phyloP scores from a whole-genome alignment of 805 yeast species.

The Nakazawaea laoshanensis region DNA sequence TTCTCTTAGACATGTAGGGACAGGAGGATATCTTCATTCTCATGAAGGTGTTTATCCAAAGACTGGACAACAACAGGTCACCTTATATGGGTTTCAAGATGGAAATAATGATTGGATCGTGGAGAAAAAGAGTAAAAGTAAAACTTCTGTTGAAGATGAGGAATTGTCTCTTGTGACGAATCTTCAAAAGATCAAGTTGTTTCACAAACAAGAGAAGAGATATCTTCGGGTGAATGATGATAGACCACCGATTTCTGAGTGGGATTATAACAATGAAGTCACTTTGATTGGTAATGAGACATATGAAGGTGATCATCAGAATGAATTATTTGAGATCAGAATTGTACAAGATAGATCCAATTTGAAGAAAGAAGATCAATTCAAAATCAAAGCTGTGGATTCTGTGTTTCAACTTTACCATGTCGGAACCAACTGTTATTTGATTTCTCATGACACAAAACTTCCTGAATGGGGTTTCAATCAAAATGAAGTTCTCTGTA shows the following conservation, averaged over 20 bases:
- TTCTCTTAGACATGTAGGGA: slow-evolving; percentile 59
- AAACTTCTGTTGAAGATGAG: slow-evolving; percentile 30
- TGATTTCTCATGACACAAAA: slow-evolving; percentile 64
- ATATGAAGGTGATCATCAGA: slow-evolving; percentile 49
- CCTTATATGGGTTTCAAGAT: slow-evolving; percentile 57
- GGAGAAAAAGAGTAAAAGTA: slow-evolving; percentile 34
- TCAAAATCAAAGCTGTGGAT: slow-evolving; percentile 45
- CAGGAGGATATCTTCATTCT: slow-evolving; percentile 80
- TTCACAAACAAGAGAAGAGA: slow-evolving; percentile 61
- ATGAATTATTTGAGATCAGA: slow-evolving; percentile 63
- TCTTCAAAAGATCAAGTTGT: slow-evolving; percentile 54
- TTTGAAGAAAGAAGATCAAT: slow-evolving; percentile 20
- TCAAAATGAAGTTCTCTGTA: slow-evolving; percentile 86
- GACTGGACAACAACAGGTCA: slow-evolving; percentile 69
- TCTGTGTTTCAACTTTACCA: slow-evolving; percentile 66
- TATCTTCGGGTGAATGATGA: slow-evolving; percentile 60
- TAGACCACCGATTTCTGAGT: slow-evolving; percentile 85
- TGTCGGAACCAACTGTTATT: slow-evolving; percentile 55
- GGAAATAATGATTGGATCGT: slow-evolving; percentile 67
- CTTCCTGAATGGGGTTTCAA: slow-evolving; percentile 81
- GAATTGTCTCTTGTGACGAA: slow-evolving; percentile 25
- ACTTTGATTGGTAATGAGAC: slow-evolving; percentile 59
- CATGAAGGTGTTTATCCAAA: slow-evolving; percentile 53
- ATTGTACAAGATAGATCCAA: slow-evolving; percentile 31
- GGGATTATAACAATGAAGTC: slow-evolving; percentile 84